Base-by-base conservation (phyloP, 2,329 filamentous ascomycete species). In the Lachnellula arida region DNA sequence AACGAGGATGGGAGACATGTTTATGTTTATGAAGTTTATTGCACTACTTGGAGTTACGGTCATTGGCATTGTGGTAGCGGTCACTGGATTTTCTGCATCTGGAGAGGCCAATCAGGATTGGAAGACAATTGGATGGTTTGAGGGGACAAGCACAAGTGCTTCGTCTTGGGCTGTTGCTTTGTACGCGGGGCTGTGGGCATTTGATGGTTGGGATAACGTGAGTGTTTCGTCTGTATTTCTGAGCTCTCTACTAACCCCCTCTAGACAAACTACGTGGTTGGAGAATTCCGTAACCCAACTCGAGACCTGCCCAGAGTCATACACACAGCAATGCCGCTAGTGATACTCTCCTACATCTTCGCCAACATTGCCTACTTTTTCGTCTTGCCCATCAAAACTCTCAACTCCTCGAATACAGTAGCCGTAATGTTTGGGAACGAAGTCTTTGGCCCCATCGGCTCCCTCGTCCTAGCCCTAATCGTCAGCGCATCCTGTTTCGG, bases 161-260 rank as follows among this genome's bases (percentile, higher is more conserved):
- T 95, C 88, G 47, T 86, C 86, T 63, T 97, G 92, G 89, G 94
- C 94, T 3, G 88, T 99, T 47, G 94, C 94, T 0, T 75, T 99
- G 47, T 99, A 99, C 71, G 93, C 91, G 15, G 94, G 94, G 8
- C 79, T 99, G 5, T 99, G 94, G 94, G 94, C 94, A 0, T 99
- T 94, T 73, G 94, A 99, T 70, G 94, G 94, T 32, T 99, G 94
- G 94, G 94, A 99, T 70, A 99, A 99, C 72, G 91, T 94, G 75
- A 76, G 87, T 78, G 28, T 35, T 49, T n/a, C 9, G 9, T 44
- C 25, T 23, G 6, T 28, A 53, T n/a, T 32, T 39, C 25, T 17
- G 23, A 5, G 19, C 14, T 8, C 3, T 46, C 14, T 60, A 54
- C 66, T 73, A 63, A 73, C 60, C 40, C 37, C 46, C 22, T 9